Evolutionary conservation across 441 rosid genomes (phyloP).

Genomic region (Pelargonium citronellum): DNA sequence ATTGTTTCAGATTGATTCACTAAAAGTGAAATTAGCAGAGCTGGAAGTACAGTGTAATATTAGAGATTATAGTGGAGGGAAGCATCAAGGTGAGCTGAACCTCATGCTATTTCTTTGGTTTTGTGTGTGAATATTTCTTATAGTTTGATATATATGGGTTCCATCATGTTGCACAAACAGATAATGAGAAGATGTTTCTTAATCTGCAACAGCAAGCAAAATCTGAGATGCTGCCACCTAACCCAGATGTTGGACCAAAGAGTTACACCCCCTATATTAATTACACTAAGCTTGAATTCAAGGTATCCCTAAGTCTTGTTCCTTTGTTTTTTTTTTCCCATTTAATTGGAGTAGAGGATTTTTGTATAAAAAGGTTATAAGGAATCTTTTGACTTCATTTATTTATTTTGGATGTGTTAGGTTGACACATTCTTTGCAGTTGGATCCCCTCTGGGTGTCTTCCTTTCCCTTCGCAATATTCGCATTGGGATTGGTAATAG

Average conservation of each 20-base stretch:
- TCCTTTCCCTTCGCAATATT: constrained; percentile 78
- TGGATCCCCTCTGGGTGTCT: constrained; percentile 97
- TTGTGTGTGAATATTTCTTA: constrained; percentile 2
- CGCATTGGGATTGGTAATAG: constrained; percentile 78
- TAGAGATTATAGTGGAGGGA: constrained; percentile 23
- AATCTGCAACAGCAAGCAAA: constrained; percentile 23
- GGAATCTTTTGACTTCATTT: constrained; percentile 10
- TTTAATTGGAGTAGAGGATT: not conserved
- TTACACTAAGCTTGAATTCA: constrained; percentile 84
- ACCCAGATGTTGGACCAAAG: constrained; percentile 32
- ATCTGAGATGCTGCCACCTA: constrained; percentile 26
- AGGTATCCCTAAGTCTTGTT: constrained; percentile 34
- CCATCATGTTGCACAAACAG: constrained; percentile 28
- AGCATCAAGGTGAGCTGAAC: constrained; percentile 24
- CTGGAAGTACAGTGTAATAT: constrained; percentile 40
- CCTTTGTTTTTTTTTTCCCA: constrained; percentile 1
- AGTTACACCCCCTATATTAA: constrained; percentile 71
- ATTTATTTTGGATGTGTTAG: constrained; percentile 31
- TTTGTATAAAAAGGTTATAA: not conserved
- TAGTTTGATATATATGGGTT: constrained; percentile 15
- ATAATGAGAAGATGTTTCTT: constrained; percentile 27
- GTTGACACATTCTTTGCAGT: constrained; percentile 97
- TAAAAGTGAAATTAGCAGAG: constrained; percentile 61
- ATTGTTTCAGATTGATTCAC: constrained; percentile 48
- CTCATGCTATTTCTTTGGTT: constrained; percentile 7